Conservation (phyloP, 768 basidiomycete genomes). For the Inosperma sp. region DNA sequence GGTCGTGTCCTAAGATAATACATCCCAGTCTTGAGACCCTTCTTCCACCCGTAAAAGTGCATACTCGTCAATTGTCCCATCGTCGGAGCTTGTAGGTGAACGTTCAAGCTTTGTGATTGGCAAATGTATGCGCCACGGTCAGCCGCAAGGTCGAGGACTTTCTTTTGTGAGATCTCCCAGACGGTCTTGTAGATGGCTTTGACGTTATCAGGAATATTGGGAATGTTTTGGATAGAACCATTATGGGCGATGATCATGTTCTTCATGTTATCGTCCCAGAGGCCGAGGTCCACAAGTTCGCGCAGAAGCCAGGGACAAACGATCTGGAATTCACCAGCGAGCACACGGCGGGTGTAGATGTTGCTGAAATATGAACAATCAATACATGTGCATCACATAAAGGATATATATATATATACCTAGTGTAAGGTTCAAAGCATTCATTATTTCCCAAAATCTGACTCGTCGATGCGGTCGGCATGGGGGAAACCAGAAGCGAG, state of each 20-base stretch:
- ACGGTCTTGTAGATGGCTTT: slow-evolving; percentile 99
- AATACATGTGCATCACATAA: slow-evolving; percentile 10
- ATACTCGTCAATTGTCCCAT: slow-evolving; percentile 90
- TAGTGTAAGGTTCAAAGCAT: slow-evolving; percentile 98
- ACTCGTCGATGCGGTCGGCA: slow-evolving; percentile 98
- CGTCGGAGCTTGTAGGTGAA: slow-evolving; percentile 87
- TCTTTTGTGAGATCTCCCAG: slow-evolving; percentile 99
- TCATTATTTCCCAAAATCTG: slow-evolving; percentile 99
- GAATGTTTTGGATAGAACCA: slow-evolving; percentile 84
- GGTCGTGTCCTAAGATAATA: slow-evolving; percentile 95
- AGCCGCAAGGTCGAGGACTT: slow-evolving; percentile 95
- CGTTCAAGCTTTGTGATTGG: slow-evolving; percentile 91
- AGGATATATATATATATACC: slow-evolving; percentile 44
- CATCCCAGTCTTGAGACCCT: slow-evolving; percentile 98
- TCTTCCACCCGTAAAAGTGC: slow-evolving; percentile 99
- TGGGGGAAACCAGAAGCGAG: slow-evolving; percentile 89
- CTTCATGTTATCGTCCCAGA: slow-evolving; percentile 99
- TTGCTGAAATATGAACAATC: slow-evolving; percentile 52
- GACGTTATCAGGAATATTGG: slow-evolving; percentile 81
- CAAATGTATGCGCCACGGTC: slow-evolving; percentile 98
- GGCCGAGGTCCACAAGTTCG: slow-evolving; percentile 89
- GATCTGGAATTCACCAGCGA: slow-evolving; percentile 99
- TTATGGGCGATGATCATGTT: slow-evolving; percentile 98
- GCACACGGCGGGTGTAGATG: slow-evolving; percentile 97
- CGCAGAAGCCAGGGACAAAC: slow-evolving; percentile 99